A percentile compares a stretch with the other conserved stretches of the same genome.
phyloP scores from a whole-genome alignment of 2,329 filamentous ascomycete genomes.

The Pseudopithomyces maydicus region DNA sequence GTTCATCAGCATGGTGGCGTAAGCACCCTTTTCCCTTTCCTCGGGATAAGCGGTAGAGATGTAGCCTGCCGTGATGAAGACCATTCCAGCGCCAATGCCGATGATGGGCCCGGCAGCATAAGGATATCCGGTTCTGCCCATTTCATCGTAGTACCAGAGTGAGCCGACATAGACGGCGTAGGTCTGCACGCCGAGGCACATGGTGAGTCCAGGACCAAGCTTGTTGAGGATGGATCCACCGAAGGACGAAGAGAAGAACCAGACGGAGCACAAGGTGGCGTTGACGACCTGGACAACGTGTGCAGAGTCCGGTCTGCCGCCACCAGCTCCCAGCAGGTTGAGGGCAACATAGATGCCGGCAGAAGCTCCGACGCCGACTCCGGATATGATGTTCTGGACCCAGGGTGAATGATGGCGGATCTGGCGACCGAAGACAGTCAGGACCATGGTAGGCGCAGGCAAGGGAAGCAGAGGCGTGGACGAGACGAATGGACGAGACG shows the following conservation, averaged over 20 bases:
- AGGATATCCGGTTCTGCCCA: slow-evolving; percentile 36
- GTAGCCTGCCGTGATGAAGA: slow-evolving; percentile 39
- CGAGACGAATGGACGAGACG: no score
- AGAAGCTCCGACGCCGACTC: slow-evolving; percentile 33
- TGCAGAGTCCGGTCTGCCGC: slow-evolving; percentile 33
- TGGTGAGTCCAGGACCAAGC: slow-evolving; percentile 35
- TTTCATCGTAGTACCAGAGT: slow-evolving; percentile 41
- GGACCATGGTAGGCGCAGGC: slow-evolving; percentile 23
- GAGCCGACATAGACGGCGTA: slow-evolving; percentile 38
- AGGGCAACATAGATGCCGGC: slow-evolving; percentile 39
- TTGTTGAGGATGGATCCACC: slow-evolving; percentile 39
- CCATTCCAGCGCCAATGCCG: slow-evolving; percentile 39
- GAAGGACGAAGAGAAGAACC: slow-evolving; percentile 40
- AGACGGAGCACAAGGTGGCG: slow-evolving; percentile 38
- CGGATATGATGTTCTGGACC: slow-evolving; percentile 38
- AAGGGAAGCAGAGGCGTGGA: background rate
- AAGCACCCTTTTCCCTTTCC: slow-evolving; percentile 36
- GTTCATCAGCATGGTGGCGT: slow-evolving; percentile 37
- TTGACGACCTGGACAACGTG: slow-evolving; percentile 40
- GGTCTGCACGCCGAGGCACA: slow-evolving; percentile 38
- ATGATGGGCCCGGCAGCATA: slow-evolving; percentile 37
- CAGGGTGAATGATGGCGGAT: slow-evolving; percentile 36
- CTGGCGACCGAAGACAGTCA: slow-evolving; percentile 25
- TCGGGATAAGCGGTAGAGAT: slow-evolving; percentile 37
- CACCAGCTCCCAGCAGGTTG: slow-evolving; percentile 36